Base-by-base conservation (phyloP, 345 rosid species). In the Draba incana region DNA sequence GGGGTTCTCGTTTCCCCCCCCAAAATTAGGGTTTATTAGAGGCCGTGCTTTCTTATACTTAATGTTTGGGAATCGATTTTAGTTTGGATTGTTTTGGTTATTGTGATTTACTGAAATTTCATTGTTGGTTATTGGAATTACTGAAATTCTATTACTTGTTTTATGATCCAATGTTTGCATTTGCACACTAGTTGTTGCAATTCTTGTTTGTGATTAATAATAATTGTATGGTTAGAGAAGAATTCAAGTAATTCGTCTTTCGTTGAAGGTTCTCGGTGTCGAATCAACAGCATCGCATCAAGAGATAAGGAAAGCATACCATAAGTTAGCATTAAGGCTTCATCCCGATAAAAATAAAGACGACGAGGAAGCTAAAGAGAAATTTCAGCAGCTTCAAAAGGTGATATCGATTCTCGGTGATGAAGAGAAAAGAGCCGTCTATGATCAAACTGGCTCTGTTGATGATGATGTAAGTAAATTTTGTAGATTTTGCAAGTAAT, bases 261-360 rank as follows among this genome's bases (percentile, higher is more conserved):
- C 3, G 8, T 57, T 81, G 62, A 61, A 94, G 99, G 82, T 92
- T 75, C 88, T 94, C 61, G 93, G 95, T 43, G 90, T 91, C 5
- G 88, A 75, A 75, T 68, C 67, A 69, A 78, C 85, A 11, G 92
- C 98, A 61, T 75, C 95, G 57, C 84, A 82, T 38, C 91, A 93
- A 15, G 95, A 90, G 66, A 93, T 93, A 62, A 88, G 85, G 87
- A 90, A 86, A 79, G 95, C 98, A 4, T 93, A 90, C 66, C 73
- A 93, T 71, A 94, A 86, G 78, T 64, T 91, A 80, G 96, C 98
- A 30, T 70, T 91, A 80, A 77, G 83, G 69, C 89, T 94, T 51
- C 99, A 91, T 57, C 99, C 95, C 25, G 99, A 94, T 74, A 94
- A 94, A 74, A 94, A 91, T 76, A 88, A 90, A 8, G 95, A 83